Base-by-base conservation (phyloP, 306 rosid genomes). In the Vachellia pachyceras region DNA sequence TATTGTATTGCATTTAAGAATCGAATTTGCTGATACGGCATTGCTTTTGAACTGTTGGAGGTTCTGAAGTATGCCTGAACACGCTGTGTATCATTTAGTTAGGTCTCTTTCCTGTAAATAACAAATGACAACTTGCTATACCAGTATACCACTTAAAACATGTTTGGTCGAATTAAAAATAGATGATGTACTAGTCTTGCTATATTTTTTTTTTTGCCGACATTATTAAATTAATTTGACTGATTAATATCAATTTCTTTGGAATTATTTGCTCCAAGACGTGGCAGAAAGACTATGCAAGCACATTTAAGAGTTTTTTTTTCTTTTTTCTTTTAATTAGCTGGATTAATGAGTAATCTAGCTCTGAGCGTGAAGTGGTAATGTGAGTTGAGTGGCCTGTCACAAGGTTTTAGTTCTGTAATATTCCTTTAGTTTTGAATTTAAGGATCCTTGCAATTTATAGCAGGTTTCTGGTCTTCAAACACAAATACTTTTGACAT, bases 41-140 rank as follows among this genome's bases (percentile, higher is more conserved):
- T 57, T 50, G 58, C 6, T 50, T 17, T 50, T 17, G 6, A 50
- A 50, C 20, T 50, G 1, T 49, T 17, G 22, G 22, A 17, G 58
- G 58, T 58, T 20, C 61, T 55, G 29, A 55, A 55, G 61, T 55
- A 20, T 18, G n/a, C 79, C 71, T 76, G 73, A 17, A 10, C 12
- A 29, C 33, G 33, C 33, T 1, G 1, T 11, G 49, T 65, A 65
- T 20, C 45, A 47, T 46, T 37, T 17, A 10, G 50, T 76, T 50
- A n/a, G 46, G 65, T 5, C 20, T 13, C 5, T 22, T 44, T 9
- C n/a, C 2, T 42, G 7, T 41, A 39, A 66, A 39, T 66, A 36
- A 36, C 18, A 69, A 5, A 42, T 69, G 74, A 5, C 10, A 40
- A 10, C 54, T 20, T 69, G 52, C 37, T 6, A 18, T 66, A 4